A percentile compares a stretch with the other conserved stretches of the same genome.
phyloP scores from a whole-genome alignment of 2,329 filamentous ascomycete genomes.

The Coniochaeta ligniaria region DNA sequence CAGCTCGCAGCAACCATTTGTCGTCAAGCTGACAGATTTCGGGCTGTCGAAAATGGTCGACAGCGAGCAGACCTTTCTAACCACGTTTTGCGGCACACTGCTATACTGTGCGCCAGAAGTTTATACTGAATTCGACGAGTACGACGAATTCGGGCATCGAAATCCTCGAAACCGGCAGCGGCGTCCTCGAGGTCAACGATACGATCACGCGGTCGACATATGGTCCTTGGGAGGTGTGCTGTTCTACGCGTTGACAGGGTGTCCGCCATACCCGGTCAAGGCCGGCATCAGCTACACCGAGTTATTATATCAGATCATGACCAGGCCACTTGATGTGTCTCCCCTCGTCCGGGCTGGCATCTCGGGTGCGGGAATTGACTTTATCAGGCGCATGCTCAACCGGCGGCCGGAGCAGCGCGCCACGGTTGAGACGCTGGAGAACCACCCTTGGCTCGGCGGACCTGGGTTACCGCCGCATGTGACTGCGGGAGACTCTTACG shows the following conservation, averaged over 20 bases:
- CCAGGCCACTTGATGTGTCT: conserved; percentile 56
- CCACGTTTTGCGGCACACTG: conserved; percentile 93
- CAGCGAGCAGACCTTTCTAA: conserved; percentile 83
- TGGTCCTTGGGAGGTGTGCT: conserved; percentile 94
- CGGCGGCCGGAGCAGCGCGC: conserved; percentile 73
- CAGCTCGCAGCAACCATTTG: conserved; percentile 61
- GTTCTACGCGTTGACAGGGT: conserved; percentile 74
- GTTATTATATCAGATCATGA: conserved; percentile 84
- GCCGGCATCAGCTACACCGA: conserved; percentile 70
- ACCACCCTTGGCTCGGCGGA: conserved; percentile 64
- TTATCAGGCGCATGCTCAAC: conserved; percentile 73
- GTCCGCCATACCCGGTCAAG: conserved; percentile 74
- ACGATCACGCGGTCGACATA: conserved; percentile 87
- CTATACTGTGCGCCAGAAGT: conserved; percentile 96
- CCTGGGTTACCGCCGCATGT: conserved; percentile 7
- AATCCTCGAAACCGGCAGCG: conserved; percentile 56
- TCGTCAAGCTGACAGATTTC: conserved; percentile 92
- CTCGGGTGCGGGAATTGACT: conserved; percentile 63
- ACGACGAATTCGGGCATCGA: conserved; percentile 63
- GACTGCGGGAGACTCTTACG: conserved; percentile 41
- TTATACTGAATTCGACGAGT: conserved; percentile 66
- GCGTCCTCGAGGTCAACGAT: conserved; percentile 55
- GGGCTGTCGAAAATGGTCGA: conserved; percentile 92
- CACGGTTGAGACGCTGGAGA: conserved; percentile 61
- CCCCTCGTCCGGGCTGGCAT: conserved; percentile 54